phyloP scores from a whole-genome alignment of 1,139 yeast species.

The Diutina pseudorugosa region DNA sequence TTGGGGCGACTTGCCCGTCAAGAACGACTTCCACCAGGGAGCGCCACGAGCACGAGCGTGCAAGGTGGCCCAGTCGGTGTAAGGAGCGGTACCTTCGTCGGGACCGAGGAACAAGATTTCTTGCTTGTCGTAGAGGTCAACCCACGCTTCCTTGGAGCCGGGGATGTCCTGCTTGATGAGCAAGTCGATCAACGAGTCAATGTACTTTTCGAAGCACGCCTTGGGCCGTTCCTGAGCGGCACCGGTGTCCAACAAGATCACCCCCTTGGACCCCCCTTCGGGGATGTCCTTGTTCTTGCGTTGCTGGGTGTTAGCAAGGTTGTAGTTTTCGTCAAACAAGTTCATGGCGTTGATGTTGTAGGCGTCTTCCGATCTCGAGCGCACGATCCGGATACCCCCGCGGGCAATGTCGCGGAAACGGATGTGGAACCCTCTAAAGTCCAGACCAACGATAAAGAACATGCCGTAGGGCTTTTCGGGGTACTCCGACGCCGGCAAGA shows the following conservation, averaged over 20 bases:
- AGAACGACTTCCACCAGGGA: conserved; percentile 98
- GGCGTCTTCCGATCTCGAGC: conserved; percentile 75
- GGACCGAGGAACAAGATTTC: conserved; percentile 97
- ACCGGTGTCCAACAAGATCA: conserved; percentile 71
- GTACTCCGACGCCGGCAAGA: conserved; percentile 76
- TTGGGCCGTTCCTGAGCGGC: conserved; percentile 74
- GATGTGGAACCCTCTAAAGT: conserved; percentile 94
- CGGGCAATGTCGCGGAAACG: conserved; percentile 96
- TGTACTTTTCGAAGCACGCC: conserved; percentile 84
- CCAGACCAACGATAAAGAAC: conserved; percentile 93
- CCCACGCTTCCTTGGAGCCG: conserved; percentile 74
- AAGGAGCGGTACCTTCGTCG: conserved; percentile 94
- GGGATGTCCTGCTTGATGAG: conserved; percentile 54
- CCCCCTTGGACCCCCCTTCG: conserved; percentile 99
- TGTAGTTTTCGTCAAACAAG: conserved; percentile 91
- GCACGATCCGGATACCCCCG: conserved; percentile 96
- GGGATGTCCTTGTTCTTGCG: conserved; percentile 96
- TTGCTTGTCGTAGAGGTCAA: conserved; percentile 71
- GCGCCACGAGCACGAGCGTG: conserved; percentile 93
- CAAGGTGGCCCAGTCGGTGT: conserved; percentile 96
- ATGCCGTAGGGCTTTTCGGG: conserved; percentile 91
- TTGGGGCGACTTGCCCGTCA: conserved; percentile 87
- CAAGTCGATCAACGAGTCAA: conserved; percentile 82
- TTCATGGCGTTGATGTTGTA: conserved; percentile 79
- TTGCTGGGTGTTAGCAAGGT: conserved; percentile 93